Evolutionary conservation across 768 basidiomycete species (phyloP).

Genomic region (Hygrocybe coccinea): DNA sequence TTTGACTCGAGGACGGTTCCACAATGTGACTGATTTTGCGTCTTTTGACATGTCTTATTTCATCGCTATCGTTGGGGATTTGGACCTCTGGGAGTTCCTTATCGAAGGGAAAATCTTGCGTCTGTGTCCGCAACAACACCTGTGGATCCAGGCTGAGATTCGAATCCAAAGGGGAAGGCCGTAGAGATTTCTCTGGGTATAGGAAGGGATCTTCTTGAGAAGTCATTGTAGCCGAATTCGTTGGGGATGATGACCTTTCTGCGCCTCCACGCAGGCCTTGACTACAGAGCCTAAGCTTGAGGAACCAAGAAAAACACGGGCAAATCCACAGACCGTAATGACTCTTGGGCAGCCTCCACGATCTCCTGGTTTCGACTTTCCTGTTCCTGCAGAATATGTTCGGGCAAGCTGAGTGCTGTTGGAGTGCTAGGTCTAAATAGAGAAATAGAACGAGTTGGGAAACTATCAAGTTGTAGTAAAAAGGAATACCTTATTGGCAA

Average conservation of each 20-base stretch:
- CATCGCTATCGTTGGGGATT: neutral
- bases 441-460: neutral
- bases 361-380: neutral
- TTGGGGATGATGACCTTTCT: no score
- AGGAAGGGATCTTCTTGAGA: neutral
- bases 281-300: neutral
- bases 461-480: neutral
- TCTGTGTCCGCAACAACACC: neutral
- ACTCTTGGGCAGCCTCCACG: neutral
- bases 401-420: neutral
- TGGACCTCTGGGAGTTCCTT: neutral
- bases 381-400: neutral
- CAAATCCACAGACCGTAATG: neutral
- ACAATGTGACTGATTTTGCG: conserved; percentile 11
- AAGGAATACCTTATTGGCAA: neutral
- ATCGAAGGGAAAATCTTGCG: neutral
- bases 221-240: no score
- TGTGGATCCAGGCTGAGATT: neutral
- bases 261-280: neutral
- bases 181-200: neutral
- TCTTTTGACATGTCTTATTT: conserved; percentile 10
- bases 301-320: neutral
- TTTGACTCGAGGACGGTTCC: neutral
- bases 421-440: neutral
- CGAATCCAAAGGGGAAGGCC: neutral